Evolutionary conservation across 306 rosid species (phyloP).

Genomic region (Sicyos baderoa): DNA sequence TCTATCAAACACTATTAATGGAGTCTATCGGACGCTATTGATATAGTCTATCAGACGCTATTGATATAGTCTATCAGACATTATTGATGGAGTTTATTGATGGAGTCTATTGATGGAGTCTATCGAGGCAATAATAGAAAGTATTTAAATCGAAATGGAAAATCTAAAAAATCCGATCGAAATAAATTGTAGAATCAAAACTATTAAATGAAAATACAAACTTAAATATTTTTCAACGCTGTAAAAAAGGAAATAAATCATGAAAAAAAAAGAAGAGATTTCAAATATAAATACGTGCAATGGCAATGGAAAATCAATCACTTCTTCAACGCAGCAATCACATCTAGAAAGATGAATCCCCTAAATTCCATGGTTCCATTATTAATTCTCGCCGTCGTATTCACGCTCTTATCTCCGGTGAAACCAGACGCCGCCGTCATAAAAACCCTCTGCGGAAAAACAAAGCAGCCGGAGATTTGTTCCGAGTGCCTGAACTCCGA

Average conservation of each 20-base stretch:
- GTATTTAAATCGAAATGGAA: too few relatives aligned
- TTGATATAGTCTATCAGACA: too few relatives aligned
- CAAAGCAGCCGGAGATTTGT: not conserved
- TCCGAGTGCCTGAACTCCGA: conserved; percentile 9
- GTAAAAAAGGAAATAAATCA: not conserved
- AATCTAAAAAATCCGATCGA: too few relatives aligned
- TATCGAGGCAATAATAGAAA: too few relatives aligned
- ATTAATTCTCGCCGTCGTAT: not conserved
- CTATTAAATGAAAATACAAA: not conserved
- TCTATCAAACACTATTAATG: too few relatives aligned
- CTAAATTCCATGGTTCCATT: not conserved
- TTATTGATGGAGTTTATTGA: too few relatives aligned
- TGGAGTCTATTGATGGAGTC: too few relatives aligned
- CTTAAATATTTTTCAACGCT: not conserved
- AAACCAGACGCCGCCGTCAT: conserved; percentile 8
- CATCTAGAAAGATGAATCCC: not conserved
- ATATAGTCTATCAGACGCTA: too few relatives aligned
- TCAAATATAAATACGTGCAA: not conserved
- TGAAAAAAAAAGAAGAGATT: not conserved
- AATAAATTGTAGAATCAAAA: too few relatives aligned
- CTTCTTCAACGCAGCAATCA: not conserved
- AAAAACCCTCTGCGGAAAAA: not conserved
- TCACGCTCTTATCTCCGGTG: not conserved
- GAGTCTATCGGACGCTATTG: too few relatives aligned
- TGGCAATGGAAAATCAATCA: not conserved